Evolutionary conservation across 1,139 yeast species (phyloP), one percentile per base, ranked within the genome.

Genomic region (Pichia sp.): DNA sequence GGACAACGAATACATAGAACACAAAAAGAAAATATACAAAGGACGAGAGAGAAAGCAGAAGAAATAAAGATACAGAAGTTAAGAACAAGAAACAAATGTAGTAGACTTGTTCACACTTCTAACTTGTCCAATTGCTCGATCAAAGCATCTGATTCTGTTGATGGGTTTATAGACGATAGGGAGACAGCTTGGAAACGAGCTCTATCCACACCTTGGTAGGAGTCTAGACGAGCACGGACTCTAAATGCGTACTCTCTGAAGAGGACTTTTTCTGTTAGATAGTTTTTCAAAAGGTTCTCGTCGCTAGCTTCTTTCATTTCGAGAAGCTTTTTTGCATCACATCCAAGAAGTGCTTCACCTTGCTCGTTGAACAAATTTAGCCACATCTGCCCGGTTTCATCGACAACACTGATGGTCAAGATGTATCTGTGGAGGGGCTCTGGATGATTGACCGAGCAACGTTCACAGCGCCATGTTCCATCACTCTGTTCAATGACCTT

Each of bases 381-480:
- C 96, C 97, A 90, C 59, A 90, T 72, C 69, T 87, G 93, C 30
- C 92, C 95, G 2, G 95, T 78, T 58, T 78, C 76, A 70, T 95
- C 99, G 67, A 84, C 78, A 11, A 90, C 79, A 3, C 90, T 81
- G 52, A 84, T 72, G 29, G 85, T 84, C 62, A 92, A 70, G 55
- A 92, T 83, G 64, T 87, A 95, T 68, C 98, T 81, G 72, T 87
- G 84, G 51, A 78, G 75, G 36, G 99, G 97, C 56, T 76, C 78
- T 3, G 79, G 75, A 65, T 81, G 84, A 55, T 80, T 79, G 55
- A 79, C 74, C 64, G 89, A 86, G 78, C 98, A 92, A 70, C 86
- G 87, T 69, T 90, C 98, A 75, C 99, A 95, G 70, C 96, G 82
- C 96, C 96, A 93, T 29, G 84, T 75, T 19, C 85, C 88, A 68